Conservation (phyloP, 768 basidiomycete species). For the Kwoniella dendrophila region DNA sequence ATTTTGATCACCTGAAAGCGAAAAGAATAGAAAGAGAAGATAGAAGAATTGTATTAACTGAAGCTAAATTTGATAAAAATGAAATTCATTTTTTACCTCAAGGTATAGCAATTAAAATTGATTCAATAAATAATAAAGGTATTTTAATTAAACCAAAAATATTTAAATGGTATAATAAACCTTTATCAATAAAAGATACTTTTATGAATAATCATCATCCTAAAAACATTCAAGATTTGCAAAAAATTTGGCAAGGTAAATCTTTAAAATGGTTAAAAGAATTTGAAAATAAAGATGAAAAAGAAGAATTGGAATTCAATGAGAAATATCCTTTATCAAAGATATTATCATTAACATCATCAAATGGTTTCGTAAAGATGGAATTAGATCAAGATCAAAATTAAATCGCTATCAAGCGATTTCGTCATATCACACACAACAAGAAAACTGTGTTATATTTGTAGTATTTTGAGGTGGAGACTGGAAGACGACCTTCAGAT, state of each 20-base stretch:
- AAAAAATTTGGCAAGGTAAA: background rate
- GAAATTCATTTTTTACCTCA: background rate
- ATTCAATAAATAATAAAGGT: conserved; percentile 4
- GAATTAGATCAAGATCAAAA: no score
- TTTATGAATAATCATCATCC: background rate
- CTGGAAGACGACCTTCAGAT: no score
- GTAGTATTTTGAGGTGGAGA: no score
- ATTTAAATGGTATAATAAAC: background rate
- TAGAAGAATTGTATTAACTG: background rate
- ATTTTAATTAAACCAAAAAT: background rate
- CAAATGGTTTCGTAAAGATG: no score
- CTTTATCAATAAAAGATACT: no score
- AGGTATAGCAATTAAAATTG: conserved; percentile 17
- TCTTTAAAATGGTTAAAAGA: background rate
- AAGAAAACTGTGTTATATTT: no score
- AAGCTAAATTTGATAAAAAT: conserved; percentile 1
- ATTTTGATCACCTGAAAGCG: no score
- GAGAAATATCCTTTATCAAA: background rate
- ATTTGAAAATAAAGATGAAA: background rate
- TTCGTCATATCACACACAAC: no score
- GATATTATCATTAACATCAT: no score
- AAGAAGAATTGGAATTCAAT: background rate
- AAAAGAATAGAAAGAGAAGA: background rate
- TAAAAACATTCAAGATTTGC: background rate
- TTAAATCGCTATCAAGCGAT: no score